These are phyloP conservation scores for Bimuria novae-zelandiae DNA, from an alignment of 2,329 filamentous ascomycete species.

Conservation along the genomic window DNA sequence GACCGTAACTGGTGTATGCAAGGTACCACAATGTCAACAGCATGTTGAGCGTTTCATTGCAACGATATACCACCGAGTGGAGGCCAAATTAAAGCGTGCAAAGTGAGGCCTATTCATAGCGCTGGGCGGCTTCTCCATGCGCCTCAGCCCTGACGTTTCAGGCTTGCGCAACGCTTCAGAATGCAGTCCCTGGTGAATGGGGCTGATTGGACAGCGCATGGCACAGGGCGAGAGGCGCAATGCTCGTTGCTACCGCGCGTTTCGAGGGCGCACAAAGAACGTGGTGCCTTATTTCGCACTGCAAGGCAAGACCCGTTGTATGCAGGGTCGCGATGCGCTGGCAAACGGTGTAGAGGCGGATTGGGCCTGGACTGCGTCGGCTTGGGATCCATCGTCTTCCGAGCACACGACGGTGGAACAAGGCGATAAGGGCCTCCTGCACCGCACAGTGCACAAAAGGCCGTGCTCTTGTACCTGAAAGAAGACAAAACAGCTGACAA, in stretches of 20 bases:
- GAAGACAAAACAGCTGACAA: not conserved
- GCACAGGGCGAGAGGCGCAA: conserved; percentile 3
- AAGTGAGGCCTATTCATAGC: not conserved
- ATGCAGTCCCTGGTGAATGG: conserved; percentile 8
- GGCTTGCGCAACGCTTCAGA: conserved; percentile 13
- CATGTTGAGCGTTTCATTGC: too few species aligned
- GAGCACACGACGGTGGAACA: not conserved
- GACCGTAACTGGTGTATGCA: too few species aligned
- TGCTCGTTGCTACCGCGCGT: conserved; percentile 3
- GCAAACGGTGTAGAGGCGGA: not conserved
- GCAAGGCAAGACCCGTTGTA: conserved; percentile 1
- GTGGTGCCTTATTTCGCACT: not conserved
- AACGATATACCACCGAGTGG: too few species aligned
- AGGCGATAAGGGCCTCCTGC: not conserved
- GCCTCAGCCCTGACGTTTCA: conserved; percentile 18
- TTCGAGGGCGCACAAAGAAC: conserved; percentile 1
- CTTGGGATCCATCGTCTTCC: not conserved
- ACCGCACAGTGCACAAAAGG: not conserved
- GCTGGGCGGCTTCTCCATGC: conserved; percentile 1
- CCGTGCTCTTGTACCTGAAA: too few species aligned
- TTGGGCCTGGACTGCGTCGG: not conserved
- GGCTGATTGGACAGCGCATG: conserved; percentile 13
- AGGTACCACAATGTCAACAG: not conserved
- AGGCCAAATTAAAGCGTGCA: not conserved
- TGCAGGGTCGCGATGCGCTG: conserved; percentile 5